phyloP scores from a whole-genome alignment of 2,329 filamentous ascomycete species.

The Rhexocercosporidium sp. region DNA sequence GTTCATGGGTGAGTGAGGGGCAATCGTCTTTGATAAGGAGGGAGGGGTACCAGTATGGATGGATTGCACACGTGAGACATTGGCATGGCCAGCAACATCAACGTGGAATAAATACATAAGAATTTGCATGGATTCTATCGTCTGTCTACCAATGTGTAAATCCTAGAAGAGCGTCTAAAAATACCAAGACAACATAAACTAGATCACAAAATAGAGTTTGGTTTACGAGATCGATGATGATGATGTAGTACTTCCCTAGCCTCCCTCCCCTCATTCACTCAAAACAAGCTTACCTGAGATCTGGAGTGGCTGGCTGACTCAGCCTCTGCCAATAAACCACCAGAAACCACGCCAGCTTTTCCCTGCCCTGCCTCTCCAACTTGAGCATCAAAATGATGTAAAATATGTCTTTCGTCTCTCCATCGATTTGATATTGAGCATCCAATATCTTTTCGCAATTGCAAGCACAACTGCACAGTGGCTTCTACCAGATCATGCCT shows the following conservation, averaged over 20 bases:
- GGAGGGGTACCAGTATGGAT: no score
- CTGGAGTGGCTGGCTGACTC: neutral
- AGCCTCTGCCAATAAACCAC: neutral
- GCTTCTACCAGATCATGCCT: slow-evolving; percentile 5
- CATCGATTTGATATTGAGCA: neutral
- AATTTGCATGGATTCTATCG: no score
- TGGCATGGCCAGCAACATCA: no score
- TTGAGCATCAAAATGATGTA: neutral
- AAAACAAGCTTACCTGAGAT: neutral
- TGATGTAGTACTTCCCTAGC: no score
- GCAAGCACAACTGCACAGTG: neutral
- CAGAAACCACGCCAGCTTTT: no score
- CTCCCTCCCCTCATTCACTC: no score
- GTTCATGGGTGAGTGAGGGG: no score
- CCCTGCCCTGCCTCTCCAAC: neutral
- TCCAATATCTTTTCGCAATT: neutral
- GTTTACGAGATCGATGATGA: neutral
- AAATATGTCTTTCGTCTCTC: neutral
- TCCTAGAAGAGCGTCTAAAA: neutral
- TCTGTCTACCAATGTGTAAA: neutral
- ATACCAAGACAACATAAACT: neutral
- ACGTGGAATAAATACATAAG: no score
- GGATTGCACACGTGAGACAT: no score
- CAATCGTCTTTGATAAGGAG: no score
- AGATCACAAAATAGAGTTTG: neutral